A percentile compares a stretch with the other conserved stretches of the same genome.
These are phyloP conservation scores for Malbranchea cinnamomea DNA, from an alignment of 2,329 filamentous ascomycete species.

Conservation along the genomic window DNA sequence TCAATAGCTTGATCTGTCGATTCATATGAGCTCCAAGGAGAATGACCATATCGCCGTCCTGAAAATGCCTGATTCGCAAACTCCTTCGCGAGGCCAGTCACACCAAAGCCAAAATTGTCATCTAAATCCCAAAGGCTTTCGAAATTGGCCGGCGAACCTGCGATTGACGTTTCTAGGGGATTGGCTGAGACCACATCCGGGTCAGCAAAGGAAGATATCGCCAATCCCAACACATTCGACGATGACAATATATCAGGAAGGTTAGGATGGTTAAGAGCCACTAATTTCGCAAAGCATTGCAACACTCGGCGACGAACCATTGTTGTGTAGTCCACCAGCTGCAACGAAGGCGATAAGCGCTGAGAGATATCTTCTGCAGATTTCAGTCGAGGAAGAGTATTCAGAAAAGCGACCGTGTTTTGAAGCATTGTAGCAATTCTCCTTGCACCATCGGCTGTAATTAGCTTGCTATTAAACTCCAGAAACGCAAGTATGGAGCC, in stretches of 20 bases:
- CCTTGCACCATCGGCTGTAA: constrained; percentile 89
- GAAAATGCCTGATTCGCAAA: constrained; percentile 57
- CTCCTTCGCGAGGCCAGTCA: constrained; percentile 69
- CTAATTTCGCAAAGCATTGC: constrained; percentile 85
- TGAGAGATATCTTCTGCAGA: constrained; percentile 75
- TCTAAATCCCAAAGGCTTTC: constrained; percentile 90
- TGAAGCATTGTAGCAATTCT: constrained; percentile 88
- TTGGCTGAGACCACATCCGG: constrained; percentile 58
- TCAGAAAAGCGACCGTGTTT: constrained; percentile 82
- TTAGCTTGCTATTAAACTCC: constrained; percentile 77
- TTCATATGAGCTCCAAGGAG: constrained; percentile 14
- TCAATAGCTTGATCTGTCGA: constrained; percentile 25
- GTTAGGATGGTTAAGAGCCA: constrained; percentile 73
- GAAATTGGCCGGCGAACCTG: constrained; percentile 74
- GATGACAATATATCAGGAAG: constrained; percentile 77
- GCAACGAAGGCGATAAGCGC: constrained; percentile 67
- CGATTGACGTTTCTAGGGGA: constrained; percentile 79
- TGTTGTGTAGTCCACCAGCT: constrained; percentile 76
- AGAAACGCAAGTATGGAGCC: constrained; percentile 85
- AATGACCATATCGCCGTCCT: constrained; percentile 44
- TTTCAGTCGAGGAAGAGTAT: constrained; percentile 68
- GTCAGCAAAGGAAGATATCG: constrained; percentile 83
- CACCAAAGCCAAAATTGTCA: constrained; percentile 88
- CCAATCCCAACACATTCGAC: constrained; percentile 78
- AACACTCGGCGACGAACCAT: constrained; percentile 89